Conservation (phyloP, 305 asterid genomes). For the Striga hermonthica region DNA sequence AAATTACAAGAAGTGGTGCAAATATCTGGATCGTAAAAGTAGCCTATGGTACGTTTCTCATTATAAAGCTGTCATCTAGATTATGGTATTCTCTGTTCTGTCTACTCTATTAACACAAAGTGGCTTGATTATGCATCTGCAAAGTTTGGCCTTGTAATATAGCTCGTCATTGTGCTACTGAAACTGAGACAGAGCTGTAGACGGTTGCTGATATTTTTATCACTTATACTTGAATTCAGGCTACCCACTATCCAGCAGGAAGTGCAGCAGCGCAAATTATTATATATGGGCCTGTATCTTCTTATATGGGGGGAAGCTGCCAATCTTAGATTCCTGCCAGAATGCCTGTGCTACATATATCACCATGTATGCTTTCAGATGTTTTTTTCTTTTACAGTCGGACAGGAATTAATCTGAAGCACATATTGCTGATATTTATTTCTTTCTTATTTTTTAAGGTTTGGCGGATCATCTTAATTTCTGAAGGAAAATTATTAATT, state of each 20-base stretch:
- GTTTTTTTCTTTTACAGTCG: constrained; percentile 21
- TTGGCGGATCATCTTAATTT: constrained; percentile 20
- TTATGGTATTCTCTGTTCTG: constrained; percentile 17
- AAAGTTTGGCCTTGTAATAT: constrained; percentile 24
- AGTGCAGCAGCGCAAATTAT: constrained; percentile 86
- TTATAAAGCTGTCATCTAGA: neutral
- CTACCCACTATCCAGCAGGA: constrained; percentile 97
- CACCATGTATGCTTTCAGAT: constrained; percentile 72
- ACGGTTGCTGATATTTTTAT: constrained; percentile 28
- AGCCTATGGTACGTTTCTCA: constrained; percentile 68
- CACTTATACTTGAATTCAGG: constrained; percentile 47
- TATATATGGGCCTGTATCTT: constrained; percentile 93
- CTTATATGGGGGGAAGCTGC: constrained; percentile 99
- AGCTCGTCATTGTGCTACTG: neutral
- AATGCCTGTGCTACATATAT: constrained; percentile 95
- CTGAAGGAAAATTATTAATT: constrained; percentile 13
- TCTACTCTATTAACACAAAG: constrained; percentile 10
- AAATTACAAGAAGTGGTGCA: constrained; percentile 99
- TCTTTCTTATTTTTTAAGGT: neutral
- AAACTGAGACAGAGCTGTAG: constrained; percentile 3
- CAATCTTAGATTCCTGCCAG: constrained; percentile 98
- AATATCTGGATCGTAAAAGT: constrained; percentile 92
- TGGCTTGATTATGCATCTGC: constrained; percentile 2
- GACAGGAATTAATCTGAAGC: constrained; percentile 14
- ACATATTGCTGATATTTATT: constrained; percentile 1